Evolutionary conservation across 2,329 filamentous ascomycete species (phyloP), one percentile per base, ranked within the genome.

Genomic region (Aphanocladium album): DNA sequence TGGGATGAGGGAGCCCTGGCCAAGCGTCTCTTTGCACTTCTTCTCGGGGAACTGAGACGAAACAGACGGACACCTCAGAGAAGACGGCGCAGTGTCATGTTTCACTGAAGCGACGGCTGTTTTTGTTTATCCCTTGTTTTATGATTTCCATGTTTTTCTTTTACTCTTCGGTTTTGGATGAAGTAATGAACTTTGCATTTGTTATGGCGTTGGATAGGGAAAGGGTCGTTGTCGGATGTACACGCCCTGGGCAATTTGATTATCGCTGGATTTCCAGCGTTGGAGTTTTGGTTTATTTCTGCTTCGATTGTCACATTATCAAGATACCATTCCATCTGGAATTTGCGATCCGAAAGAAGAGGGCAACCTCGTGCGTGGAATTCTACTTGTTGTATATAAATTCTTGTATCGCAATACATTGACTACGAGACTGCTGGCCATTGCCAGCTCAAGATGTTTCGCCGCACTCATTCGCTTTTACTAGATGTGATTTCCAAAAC

Each of bases 11-110:
- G 66, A 8, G 71, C 70, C 12, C 69, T 86, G 7, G 78, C 77
- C 11, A 83, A 80, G 72, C 70, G 83, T 49, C 68, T 86, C 23
- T 85, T 84, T 68, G 71, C 74, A 5, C 71, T 86, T 25, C 70
- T 85, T 2, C 70, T 83, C 0, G 82, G 80, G 1, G 82, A 83
- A 69, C 71, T 77, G 70, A 66, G 62, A 58, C 70, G 71, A 56
- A 67, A 55, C 30, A 62, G 54, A 27, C 62, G 61, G 8, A 57
- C 58, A n/a, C 54, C 41, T 2, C 52, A 64, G 51, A 64, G 39
- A 55, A 50, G 50, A n/a, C 60, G 65, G 17, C 61, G 63, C 19
- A 63, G 63, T 55, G 67, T 68, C 59, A 71, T 71, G 67, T 74
- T 75, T 65, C 70, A 72, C 62, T 74, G 60, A 70, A 45, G 30